These are phyloP conservation scores for Citrus medica DNA, from an alignment of 345 rosid species.

Conservation along the genomic window DNA sequence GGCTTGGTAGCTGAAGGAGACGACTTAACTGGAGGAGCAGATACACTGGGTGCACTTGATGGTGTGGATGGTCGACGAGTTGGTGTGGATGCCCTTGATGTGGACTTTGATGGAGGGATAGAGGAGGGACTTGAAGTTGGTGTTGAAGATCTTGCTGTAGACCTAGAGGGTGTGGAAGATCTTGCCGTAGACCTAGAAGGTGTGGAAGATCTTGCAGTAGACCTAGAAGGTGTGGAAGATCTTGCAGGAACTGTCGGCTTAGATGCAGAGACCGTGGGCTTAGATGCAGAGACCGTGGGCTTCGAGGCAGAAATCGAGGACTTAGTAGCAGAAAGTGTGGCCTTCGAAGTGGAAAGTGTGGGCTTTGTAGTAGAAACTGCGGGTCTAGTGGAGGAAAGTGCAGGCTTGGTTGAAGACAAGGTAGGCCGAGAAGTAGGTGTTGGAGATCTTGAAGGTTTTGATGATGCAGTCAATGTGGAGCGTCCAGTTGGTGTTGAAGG, in stretches of 20 bases:
- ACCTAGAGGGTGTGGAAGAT: conserved; percentile 87
- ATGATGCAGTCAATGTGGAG: conserved; percentile 44
- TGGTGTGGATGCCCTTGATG: conserved; percentile 84
- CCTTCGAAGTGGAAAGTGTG: conserved; percentile 36
- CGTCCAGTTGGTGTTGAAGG: conserved; percentile 87
- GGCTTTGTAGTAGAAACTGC: conserved; percentile 37
- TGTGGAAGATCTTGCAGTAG: conserved; percentile 73
- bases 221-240: conserved; percentile 84
- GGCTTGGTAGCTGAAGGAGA: conserved; percentile 45
- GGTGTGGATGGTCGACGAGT: conserved; percentile 74
- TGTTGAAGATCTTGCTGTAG: conserved; percentile 76
- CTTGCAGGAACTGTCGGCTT: conserved; percentile 46
- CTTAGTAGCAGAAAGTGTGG: conserved; percentile 37
- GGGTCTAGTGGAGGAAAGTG: conserved; percentile 34
- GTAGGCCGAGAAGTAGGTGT: conserved; percentile 86
- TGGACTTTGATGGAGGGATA: conserved; percentile 59
- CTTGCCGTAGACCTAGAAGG: conserved; percentile 79
- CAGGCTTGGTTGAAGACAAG: conserved; percentile 50
- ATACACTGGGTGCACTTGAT: conserved; percentile 40
- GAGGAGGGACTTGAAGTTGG: conserved; percentile 80
- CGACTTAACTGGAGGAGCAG: conserved; percentile 49
- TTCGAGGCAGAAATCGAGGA: conserved; percentile 48
- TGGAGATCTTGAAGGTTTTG: conserved; percentile 71
- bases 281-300: conserved; percentile 33
- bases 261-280: conserved; percentile 34